Base-by-base conservation (phyloP, 2,329 filamentous ascomycete genomes). In the Xylariaceae sp. region DNA sequence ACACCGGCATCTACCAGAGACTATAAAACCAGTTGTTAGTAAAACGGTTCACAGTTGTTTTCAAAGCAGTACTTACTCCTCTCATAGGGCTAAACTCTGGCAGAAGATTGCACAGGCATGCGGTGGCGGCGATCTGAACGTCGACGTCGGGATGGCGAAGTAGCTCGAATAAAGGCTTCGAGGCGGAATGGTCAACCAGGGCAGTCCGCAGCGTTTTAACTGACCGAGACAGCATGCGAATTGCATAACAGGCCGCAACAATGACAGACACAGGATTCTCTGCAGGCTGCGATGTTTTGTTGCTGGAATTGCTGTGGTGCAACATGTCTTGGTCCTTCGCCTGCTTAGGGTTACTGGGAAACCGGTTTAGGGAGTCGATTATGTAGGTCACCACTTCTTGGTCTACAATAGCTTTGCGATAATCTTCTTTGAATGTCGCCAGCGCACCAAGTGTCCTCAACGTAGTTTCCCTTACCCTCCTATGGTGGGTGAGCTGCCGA, bases 81-180 rank as follows among this genome's bases (percentile, higher is more conserved):
- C 89, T 86, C 83, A 96, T 91, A 0, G 94, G 92, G 66, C 92
- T 96, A 63, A 95, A 89, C 58, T 95, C 89, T 44, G 91, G 77
- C 5, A 95, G 81, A 46, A 99, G 72, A 68, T 99, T 99, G 63
- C 86, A 90, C 37, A 95, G 81, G 6, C 87, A 86, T 34, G 88
- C 86, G 0, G 90, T 95, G 5, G 92, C 90, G 46, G 91, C 90
- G 66, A 94, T 86, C 67, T 92, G 87, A 4, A 97, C 85, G 49
- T 92, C 85, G 30, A 89, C 73, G 61, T 94, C 83, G 6, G 80
- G 78, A 69, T 94, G 87, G 53, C 79, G 83, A 59, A 97, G 77
- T 43, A 96, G 82, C 29, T 78, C 76, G 61, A 92, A 87, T 7
- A 96, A 74, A 3, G 92, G 92, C 61, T 84, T 80, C 1, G 88